Evolutionary conservation across 192 early-diverging fungal species (phyloP), one percentile per base, ranked within the genome.

Genomic region (Entomortierella parvispora): DNA sequence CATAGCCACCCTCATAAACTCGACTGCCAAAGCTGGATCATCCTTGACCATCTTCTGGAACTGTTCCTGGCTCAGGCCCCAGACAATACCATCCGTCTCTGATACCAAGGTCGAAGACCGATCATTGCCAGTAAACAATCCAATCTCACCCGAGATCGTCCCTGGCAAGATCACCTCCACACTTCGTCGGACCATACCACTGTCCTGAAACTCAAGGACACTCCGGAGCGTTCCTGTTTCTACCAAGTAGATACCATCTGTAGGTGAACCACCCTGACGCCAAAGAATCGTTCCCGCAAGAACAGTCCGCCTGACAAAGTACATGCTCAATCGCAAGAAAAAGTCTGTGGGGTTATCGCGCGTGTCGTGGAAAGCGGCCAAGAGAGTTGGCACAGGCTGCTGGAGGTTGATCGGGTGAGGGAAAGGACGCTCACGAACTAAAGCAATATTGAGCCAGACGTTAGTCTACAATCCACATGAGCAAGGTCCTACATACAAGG

Each of bases 161-260:
- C 96, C 96, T 0, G 96, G 93, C 33, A 99, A 78, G 37, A 97
- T 90, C 20, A 93, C 94, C 82, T 97, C 94, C 3, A 93, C 87
- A 17, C 62, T 68, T 25, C 72, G 15, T 18, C 62, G 57, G 32
- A 62, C 18, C 25, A 45, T 26, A 0, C 71, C 80, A 51, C 58
- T 81, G 33, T 79, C 64, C 49, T 80, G 80, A 48, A 76, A 71
- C 50, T 75, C 63, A 59, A 79, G 76, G 18, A 61, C 28, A 76
- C 82, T 61, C 20, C 69, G 66, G 18, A 80, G 75, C 57, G 82
- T 71, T 0, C 95, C 97, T 12, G 84, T 77, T 78, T 96, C 94
- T 2, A 96, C 84, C 4, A 97, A 54, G 51, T 93, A 92, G 45
- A 97, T 67, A 43, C 86, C 91, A 18, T 84, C 82, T 0, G 89